Evolutionary conservation across 805 yeast species (phyloP).

Genomic region (Nakazawaea ishiwadae): DNA sequence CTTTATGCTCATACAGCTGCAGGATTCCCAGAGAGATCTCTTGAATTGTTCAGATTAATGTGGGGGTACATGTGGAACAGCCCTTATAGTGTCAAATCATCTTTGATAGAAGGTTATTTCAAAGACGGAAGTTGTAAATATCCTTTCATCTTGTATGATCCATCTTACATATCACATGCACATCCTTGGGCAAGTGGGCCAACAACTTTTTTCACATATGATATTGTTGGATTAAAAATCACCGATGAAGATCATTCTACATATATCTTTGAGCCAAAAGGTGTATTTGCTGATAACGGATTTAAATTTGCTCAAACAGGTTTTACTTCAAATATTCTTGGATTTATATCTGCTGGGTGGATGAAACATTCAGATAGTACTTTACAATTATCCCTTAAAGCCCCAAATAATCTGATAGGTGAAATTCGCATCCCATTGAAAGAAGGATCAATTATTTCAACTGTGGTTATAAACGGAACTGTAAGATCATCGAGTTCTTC

Average conservation of each 20-base stretch:
- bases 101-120: slow-evolving; percentile 14
- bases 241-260: slow-evolving; percentile 5
- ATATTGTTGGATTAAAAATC: slow-evolving; percentile 11
- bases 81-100: slow-evolving; percentile 13
- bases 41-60: slow-evolving; percentile 11
- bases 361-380: slow-evolving; percentile 2
- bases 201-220: slow-evolving; percentile 9
- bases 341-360: slow-evolving; percentile 13
- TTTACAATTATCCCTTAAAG: not conserved
- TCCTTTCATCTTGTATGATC: slow-evolving; percentile 13
- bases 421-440: not conserved
- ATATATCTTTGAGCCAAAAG: slow-evolving; percentile 10
- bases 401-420: not conserved
- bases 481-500: too few species aligned
- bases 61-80: slow-evolving; percentile 15
- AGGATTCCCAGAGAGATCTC: slow-evolving; percentile 13
- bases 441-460: not conserved
- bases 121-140: slow-evolving; percentile 14
- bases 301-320: slow-evolving; percentile 13
- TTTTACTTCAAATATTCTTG: slow-evolving; percentile 11
- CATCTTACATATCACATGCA: slow-evolving; percentile 13
- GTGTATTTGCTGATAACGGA: slow-evolving; percentile 8
- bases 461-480: too few species aligned
- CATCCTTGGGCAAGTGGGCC: slow-evolving; percentile 14
- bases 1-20: slow-evolving; percentile 8